Percentiles rank a stretch among this genome's conserved stretches.
Evolutionary conservation across 805 yeast genomes (phyloP).

Genomic region (Clavispora asparagi): DNA sequence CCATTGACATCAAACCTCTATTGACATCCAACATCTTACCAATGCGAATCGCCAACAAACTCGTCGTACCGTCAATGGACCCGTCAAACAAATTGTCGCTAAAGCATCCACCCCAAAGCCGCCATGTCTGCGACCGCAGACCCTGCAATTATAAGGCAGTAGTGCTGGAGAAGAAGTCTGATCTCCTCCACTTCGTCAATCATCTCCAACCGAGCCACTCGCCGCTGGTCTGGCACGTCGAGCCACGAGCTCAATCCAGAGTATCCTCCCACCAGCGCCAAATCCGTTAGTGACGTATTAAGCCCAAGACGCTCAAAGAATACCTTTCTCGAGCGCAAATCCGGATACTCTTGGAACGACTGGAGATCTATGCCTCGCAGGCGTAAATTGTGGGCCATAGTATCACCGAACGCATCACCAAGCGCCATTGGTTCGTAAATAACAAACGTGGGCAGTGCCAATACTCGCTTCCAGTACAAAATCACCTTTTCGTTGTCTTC

Average conservation of each 20-base stretch:
- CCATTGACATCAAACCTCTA: too few species aligned
- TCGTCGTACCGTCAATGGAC: too few species aligned
- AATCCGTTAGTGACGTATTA: slow-evolving; percentile 39
- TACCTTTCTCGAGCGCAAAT: slow-evolving; percentile 23
- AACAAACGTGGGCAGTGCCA: slow-evolving; percentile 30
- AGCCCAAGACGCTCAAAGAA: slow-evolving; percentile 23
- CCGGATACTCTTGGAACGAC: slow-evolving; percentile 49
- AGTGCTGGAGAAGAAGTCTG: slow-evolving; percentile 55
- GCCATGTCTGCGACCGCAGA: background rate
- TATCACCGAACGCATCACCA: slow-evolving; percentile 57
- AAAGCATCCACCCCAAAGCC: background rate
- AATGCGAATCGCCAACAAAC: too few species aligned
- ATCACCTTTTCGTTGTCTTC: slow-evolving; percentile 43
- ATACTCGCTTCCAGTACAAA: slow-evolving; percentile 30
- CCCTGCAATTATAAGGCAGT: slow-evolving; percentile 35
- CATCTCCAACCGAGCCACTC: slow-evolving; percentile 54
- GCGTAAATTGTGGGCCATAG: slow-evolving; percentile 60
- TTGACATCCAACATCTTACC: too few species aligned
- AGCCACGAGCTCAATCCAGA: slow-evolving; percentile 38
- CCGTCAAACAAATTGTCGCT: too few species aligned
- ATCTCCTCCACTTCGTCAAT: slow-evolving; percentile 76
- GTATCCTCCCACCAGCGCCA: slow-evolving; percentile 40
- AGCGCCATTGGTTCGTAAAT: slow-evolving; percentile 72
- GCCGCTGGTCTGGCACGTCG: slow-evolving; percentile 26
- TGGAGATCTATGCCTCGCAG: slow-evolving; percentile 60